Percentiles rank a stretch among this genome's conserved stretches.
phyloP scores from a whole-genome alignment of 1,139 yeast species.

The Geotrichum bryndzae region DNA sequence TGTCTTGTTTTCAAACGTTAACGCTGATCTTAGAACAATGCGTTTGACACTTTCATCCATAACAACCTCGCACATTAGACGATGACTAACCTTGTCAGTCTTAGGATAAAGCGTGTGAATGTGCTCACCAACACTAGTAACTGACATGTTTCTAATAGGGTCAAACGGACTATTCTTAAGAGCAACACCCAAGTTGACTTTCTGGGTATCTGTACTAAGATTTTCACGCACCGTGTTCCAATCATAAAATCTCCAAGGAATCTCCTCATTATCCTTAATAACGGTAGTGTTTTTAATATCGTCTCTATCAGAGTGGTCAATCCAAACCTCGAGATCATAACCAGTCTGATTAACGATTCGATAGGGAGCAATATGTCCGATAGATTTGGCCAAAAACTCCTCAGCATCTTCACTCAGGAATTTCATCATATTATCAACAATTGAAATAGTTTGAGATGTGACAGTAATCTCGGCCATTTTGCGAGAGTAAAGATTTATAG shows the following conservation, averaged over 20 bases:
- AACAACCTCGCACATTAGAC: conserved; percentile 65
- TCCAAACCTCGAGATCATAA: conserved; percentile 70
- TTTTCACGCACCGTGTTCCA: conserved; percentile 85
- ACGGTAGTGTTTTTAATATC: conserved; percentile 4
- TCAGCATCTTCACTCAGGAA: conserved; percentile 64
- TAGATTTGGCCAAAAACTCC: conserved; percentile 47
- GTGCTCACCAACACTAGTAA: conserved; percentile 81
- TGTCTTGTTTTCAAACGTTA: conserved; percentile 64
- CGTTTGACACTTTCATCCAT: conserved; percentile 73
- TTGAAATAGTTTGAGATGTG: conserved; percentile 59
- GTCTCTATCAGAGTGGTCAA: conserved; percentile 40
- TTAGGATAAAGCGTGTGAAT: conserved; percentile 64
- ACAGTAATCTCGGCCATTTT: conserved; percentile 73
- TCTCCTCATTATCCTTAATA: conserved; percentile 46
- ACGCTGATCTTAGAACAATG: conserved; percentile 68
- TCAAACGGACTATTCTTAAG: conserved; percentile 52
- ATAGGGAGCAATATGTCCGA: conserved; percentile 68
- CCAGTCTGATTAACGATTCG: conserved; percentile 82
- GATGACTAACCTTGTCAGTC: conserved; percentile 55
- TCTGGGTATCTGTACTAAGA: conserved; percentile 57
- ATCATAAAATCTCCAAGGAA: conserved; percentile 92
- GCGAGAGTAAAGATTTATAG: conserved; percentile 65
- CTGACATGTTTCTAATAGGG: conserved; percentile 52
- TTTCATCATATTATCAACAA: conserved; percentile 45
- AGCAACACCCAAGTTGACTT: conserved; percentile 56